These are phyloP conservation scores for Cercospora beticola DNA, from an alignment of 2,329 filamentous ascomycete species.

Conservation along the genomic window DNA sequence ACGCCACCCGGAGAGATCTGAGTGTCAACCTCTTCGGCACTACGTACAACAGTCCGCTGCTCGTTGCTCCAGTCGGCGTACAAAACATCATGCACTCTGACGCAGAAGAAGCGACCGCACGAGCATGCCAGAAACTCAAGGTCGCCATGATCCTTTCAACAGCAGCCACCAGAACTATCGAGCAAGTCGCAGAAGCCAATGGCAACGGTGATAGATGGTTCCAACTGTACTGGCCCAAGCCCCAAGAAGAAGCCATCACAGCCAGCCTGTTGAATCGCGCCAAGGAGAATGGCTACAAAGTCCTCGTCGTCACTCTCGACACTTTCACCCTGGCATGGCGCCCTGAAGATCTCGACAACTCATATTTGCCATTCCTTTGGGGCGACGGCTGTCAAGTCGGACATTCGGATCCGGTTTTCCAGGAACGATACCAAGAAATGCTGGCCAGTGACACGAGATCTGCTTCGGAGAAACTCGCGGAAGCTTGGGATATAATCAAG, in stretches of 20 bases:
- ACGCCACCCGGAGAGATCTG: constrained; percentile 38
- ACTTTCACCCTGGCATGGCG: constrained; percentile 70
- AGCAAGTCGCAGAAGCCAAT: constrained; percentile 63
- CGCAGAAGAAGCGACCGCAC: constrained; percentile 62
- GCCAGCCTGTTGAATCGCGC: constrained; percentile 62
- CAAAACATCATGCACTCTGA: constrained; percentile 67
- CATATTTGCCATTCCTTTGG: constrained; percentile 34
- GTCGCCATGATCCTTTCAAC: constrained; percentile 69
- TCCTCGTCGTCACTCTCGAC: constrained; percentile 71
- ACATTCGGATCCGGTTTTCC: constrained; percentile 60
- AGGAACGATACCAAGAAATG: constrained; percentile 49
- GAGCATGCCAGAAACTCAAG: constrained; percentile 59
- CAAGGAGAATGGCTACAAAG: constrained; percentile 60
- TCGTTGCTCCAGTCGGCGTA: constrained; percentile 69
- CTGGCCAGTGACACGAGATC: constrained; percentile 37
- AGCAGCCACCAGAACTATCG: constrained; percentile 62
- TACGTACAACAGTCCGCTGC: constrained; percentile 52
- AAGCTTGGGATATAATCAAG: constrained; percentile 41
- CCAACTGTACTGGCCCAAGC: constrained; percentile 64
- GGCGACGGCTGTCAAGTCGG: constrained; percentile 56
- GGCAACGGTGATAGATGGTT: constrained; percentile 47
- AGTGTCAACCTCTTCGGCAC: constrained; percentile 40
- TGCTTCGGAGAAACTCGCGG: constrained; percentile 36
- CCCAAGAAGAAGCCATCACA: constrained; percentile 63
- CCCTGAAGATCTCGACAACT: constrained; percentile 43